Base-by-base conservation (phyloP, 176 grass and related monocot species). In the Poa pratensis region DNA sequence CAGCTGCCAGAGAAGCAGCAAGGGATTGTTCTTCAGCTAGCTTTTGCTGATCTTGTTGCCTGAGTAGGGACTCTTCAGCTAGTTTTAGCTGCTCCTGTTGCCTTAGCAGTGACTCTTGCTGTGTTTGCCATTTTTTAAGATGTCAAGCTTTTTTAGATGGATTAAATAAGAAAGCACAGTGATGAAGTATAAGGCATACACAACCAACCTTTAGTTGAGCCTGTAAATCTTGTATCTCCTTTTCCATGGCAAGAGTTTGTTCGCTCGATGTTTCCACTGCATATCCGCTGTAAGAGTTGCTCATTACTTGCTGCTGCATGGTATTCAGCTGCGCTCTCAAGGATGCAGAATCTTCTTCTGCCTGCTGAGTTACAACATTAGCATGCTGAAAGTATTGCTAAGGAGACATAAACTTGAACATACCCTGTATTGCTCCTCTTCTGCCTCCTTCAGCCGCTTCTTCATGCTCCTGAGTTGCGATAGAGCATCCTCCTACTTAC, bases 401-500 rank as follows among this genome's bases (percentile, higher is more conserved):
- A 67, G 27, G 84, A 82, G 16, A 12, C 18, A 84, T 42, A 54
- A 64, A 3, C 70, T 76, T 16, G 20, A 28, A 87, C 85, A 91
- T 95, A 98, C 93, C 88, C 89, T 92, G 71, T 95, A 98, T 59
- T 98, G 96, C 68, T 98, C 96, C 70, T 98, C 96, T 87, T 98
- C 96, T 83, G 96, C 93, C 66, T 98, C 96, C 86, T 95, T 98
- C 26, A 98, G 48, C 45, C 93, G 96, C 84, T 95, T 95, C 89
- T 92, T 98, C 73, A 92, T 82, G 73, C 86, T 92, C 53, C 93
- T 90, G 35, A 94, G 87, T 92, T 95, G 96, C 54, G 91, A 85
- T 68, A 95, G 84, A 83, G 96, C 93, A 89, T 98, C 96, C 88
- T 98, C 96, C 96, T 98, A 88, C 24, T 74, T 76, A 90, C 19